Conservation (phyloP, 306 rosid species). For the Senna tora region DNA sequence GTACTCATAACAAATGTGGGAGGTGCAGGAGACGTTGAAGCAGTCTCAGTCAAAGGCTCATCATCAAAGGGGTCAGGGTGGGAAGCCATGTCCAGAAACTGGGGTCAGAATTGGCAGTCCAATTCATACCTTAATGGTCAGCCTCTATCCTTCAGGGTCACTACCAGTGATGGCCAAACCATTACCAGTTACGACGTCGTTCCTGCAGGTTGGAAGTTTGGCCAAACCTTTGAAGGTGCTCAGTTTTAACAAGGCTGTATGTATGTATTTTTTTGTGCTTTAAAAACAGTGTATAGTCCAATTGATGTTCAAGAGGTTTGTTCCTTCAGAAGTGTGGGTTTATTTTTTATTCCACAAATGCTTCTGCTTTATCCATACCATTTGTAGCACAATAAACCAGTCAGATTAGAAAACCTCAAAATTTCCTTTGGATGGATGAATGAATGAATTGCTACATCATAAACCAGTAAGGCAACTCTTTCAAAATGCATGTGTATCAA, state of each 20-base stretch:
- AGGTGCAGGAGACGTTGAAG: conserved; percentile 67
- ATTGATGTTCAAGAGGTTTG: too few relatives aligned
- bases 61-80: conserved; percentile 61
- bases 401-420: too few relatives aligned
- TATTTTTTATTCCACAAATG: too few relatives aligned
- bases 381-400: too few relatives aligned
- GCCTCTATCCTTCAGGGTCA: conserved; percentile 58
- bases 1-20: conserved; percentile 63
- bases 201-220: conserved; percentile 62
- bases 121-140: conserved; percentile 59
- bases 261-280: too few relatives aligned
- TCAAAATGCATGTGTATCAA: too few relatives aligned
- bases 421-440: too few relatives aligned
- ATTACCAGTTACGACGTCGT: conserved; percentile 46
- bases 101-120: conserved; percentile 83
- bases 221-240: conserved; percentile 55
- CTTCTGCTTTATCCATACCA: too few relatives aligned
- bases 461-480: too few relatives aligned
- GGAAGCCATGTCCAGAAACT: conserved; percentile 62
- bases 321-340: too few relatives aligned
- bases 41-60: conserved; percentile 65
- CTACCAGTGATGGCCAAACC: conserved; percentile 62
- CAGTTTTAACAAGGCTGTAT: conserved; percentile 42
- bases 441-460: too few relatives aligned
- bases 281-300: too few relatives aligned